Base-by-base conservation (phyloP, 805 yeast genomes). In the Saccharomycopsis amapae region DNA sequence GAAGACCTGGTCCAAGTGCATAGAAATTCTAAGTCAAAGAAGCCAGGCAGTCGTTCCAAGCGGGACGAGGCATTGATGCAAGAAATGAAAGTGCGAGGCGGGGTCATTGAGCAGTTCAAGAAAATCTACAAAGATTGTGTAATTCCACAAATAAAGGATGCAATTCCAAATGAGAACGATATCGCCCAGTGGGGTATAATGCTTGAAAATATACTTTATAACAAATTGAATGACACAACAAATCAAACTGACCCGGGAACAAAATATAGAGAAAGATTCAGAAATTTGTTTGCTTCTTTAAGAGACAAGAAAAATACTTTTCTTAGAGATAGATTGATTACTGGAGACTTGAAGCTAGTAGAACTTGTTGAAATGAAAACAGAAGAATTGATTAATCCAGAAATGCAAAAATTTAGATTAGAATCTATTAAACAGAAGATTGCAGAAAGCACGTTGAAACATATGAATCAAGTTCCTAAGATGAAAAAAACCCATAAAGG, bases 401-500 rank as follows among this genome's bases (percentile, higher is more conserved):
- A 83, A 54, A 68, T 82, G 51, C 80, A 75, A 53, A 70, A 73
- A 53, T 74, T 81, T 46, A 89, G 88, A 15, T 83, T 80, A 52
- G 75, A 76, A 40, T 85, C 85, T 9, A 75, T 82, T 42, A 76
- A 75, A 48, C 84, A 84, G 59, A 75, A 81, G 28, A 76, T 85
- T 45, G 76, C 74, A 31, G 73, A 68, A 33, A 40, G 30, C 35
- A 45, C 49, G 3, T 35, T 45, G 25, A 45, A 38, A 25, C 17
- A 33, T 4, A 15, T 26, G 4, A 24, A 23, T 12, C 24, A 20
- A n/a, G 76, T 70, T 26, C 87, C 87, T 15, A 72, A 79, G 38
- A 76, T 85, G 53, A 71, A 86, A 54, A 72, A 87, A 56, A 85
- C 96, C 2, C 95, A 87, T 60, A 85, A 83, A 60, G 96, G 96